Percentiles rank a stretch among this genome's conserved stretches.
Evolutionary conservation across 768 basidiomycete genomes (phyloP).

Genomic region (Plicaturopsis crispa): DNA sequence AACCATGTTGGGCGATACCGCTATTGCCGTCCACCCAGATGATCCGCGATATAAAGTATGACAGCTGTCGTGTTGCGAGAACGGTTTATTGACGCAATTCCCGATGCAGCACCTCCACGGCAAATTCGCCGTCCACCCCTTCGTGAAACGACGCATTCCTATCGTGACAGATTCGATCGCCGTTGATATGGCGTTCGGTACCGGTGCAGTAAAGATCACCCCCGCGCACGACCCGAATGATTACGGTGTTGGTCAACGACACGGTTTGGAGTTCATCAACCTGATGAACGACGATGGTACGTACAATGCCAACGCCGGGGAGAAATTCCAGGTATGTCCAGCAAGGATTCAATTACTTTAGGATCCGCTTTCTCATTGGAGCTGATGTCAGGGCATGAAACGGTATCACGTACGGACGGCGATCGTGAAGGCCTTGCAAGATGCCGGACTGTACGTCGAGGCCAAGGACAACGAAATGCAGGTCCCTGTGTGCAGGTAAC

Average conservation of each 20-base stretch:
- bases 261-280: conserved; percentile 87
- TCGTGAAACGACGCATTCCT: conserved; percentile 77
- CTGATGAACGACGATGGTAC: conserved; percentile 97
- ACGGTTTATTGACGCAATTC: too few relatives aligned
- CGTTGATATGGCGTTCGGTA: conserved; percentile 94
- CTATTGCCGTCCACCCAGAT: conserved; percentile 92
- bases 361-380: background rate
- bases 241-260: conserved; percentile 87
- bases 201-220: conserved; percentile 98
- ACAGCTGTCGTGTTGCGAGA: too few relatives aligned
- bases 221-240: conserved; percentile 97
- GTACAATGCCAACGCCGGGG: conserved; percentile 83
- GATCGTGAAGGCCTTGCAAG: conserved; percentile 79
- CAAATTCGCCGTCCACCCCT: conserved; percentile 86
- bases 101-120: conserved; percentile 84
- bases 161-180: conserved; percentile 79
- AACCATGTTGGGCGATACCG: conserved; percentile 97
- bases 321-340: conserved; percentile 53
- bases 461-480: conserved; percentile 97
- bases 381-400: conserved; percentile 89
- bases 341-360: background rate
- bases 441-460: conserved; percentile 79
- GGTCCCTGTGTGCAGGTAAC: conserved; percentile 86
- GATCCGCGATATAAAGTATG: conserved; percentile 79
- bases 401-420: conserved; percentile 88